Percentiles rank a stretch among this genome's conserved stretches.
Conservation (phyloP, 108 stramenopile genomes). For the Nitzschia sp. region DNA sequence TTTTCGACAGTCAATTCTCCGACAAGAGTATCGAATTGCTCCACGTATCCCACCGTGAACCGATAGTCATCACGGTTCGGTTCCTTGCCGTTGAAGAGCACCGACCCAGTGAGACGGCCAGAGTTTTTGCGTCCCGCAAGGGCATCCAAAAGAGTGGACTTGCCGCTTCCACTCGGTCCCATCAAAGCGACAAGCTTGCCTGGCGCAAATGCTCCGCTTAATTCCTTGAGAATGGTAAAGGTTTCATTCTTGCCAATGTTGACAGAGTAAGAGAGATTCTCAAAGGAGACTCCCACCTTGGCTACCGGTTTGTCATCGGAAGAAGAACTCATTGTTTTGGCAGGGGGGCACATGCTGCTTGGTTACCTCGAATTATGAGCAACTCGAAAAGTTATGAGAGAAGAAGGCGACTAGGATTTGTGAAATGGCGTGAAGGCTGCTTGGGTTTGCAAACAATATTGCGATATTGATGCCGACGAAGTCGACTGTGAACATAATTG, state of each 20-base stretch:
- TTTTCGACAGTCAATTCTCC: slow-evolving; percentile 63
- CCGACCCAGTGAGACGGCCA: slow-evolving; percentile 22
- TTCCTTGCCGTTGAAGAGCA: slow-evolving; percentile 39
- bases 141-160: slow-evolving; percentile 48
- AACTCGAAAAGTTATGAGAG: too few species aligned
- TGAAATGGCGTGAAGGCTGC: too few species aligned
- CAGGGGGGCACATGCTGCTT: too few species aligned
- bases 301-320: background rate
- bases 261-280: slow-evolving; percentile 14
- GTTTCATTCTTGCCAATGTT: slow-evolving; percentile 4
- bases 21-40: slow-evolving; percentile 56
- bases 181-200: slow-evolving; percentile 49
- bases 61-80: slow-evolving; percentile 49
- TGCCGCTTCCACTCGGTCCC: slow-evolving; percentile 52
- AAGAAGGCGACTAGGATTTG: too few species aligned
- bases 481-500: too few species aligned
- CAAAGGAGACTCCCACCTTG: slow-evolving; percentile 9
- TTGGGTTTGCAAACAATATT: too few species aligned
- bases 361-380: too few species aligned
- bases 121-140: slow-evolving; percentile 36
- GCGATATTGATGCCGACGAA: too few species aligned
- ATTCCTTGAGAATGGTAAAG: slow-evolving; percentile 9
- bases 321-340: background rate
- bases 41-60: slow-evolving; percentile 49
- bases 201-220: slow-evolving; percentile 28